Percentiles rank a stretch among this genome's conserved stretches.
These are phyloP conservation scores for Sarocladiaceae sp. DNA, from an alignment of 2,329 filamentous ascomycete species.

Conservation along the genomic window DNA sequence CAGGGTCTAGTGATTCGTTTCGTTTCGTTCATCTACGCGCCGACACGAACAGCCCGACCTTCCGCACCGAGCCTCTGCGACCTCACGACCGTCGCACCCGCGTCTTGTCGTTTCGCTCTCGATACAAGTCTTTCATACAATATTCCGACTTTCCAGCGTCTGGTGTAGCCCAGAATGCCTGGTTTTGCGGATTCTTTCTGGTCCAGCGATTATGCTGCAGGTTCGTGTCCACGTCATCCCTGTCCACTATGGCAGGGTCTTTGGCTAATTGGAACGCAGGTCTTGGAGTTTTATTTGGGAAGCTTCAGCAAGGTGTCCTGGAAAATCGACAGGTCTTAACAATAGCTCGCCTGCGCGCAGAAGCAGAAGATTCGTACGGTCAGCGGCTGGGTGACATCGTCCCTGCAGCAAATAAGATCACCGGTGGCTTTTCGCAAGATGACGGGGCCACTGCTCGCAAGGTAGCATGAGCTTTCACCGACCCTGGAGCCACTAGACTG, in stretches of 20 bases:
- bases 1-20: not conserved
- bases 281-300: slow-evolving; percentile 88
- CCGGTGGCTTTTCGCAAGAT: slow-evolving; percentile 79
- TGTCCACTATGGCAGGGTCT: not conserved
- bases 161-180: slow-evolving; percentile 53
- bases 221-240: slow-evolving; percentile 37
- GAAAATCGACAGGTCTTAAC: slow-evolving; percentile 94
- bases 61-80: not conserved
- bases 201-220: slow-evolving; percentile 95
- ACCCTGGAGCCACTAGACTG: slow-evolving; percentile 14
- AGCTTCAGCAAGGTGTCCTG: slow-evolving; percentile 91
- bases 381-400: slow-evolving; percentile 75
- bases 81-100: not conserved
- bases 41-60: no score
- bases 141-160: not conserved
- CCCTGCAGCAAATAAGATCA: slow-evolving; percentile 72
- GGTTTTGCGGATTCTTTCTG: slow-evolving; percentile 95
- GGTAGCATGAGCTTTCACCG: slow-evolving; percentile 45
- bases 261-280: slow-evolving; percentile 37
- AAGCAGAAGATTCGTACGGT: slow-evolving; percentile 88
- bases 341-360: slow-evolving; percentile 87
- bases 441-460: slow-evolving; percentile 95
- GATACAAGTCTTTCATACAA: not conserved
- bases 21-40: not conserved
- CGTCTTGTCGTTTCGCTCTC: not conserved